These are phyloP conservation scores for Agarophyton chilense DNA, from an alignment of 23 red algal species.

Conservation along the genomic window DNA sequence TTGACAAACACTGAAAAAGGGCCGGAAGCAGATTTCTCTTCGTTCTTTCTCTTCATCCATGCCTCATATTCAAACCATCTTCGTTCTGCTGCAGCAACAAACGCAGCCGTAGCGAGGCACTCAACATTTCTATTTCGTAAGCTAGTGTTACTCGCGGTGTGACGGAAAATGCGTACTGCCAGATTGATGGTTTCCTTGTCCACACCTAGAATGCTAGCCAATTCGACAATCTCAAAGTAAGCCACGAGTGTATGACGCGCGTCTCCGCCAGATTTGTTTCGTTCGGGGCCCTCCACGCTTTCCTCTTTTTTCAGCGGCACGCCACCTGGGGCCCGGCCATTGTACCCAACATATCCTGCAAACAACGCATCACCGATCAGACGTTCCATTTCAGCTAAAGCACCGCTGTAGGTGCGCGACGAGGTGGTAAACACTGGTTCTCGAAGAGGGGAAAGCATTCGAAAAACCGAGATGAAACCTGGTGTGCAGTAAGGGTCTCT, in stretches of 20 bases:
- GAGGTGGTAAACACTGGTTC: constrained; percentile 73
- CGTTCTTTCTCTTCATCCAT: constrained; percentile 37
- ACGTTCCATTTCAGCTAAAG: constrained; percentile 80
- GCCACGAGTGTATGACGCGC: constrained; percentile 68
- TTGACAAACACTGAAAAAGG: background rate
- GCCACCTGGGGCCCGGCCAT: constrained; percentile 68
- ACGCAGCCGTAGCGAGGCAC: constrained; percentile 61
- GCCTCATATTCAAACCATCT: constrained; percentile 47
- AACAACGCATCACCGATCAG: constrained; percentile 74
- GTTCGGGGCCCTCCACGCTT: constrained; percentile 18
- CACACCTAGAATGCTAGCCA: constrained; percentile 60
- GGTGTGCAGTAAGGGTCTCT: constrained; percentile 72
- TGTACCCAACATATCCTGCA: constrained; percentile 76
- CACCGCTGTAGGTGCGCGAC: constrained; percentile 65
- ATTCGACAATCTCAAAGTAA: constrained; percentile 78
- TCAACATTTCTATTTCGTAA: constrained; percentile 74
- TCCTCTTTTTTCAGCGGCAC: constrained; percentile 16
- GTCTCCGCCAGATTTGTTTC: constrained; percentile 65
- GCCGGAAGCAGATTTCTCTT: background rate
- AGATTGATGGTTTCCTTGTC: constrained; percentile 75
- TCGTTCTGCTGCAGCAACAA: constrained; percentile 63
- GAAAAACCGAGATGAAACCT: constrained; percentile 79
- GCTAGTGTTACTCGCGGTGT: constrained; percentile 57
- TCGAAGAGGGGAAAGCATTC: constrained; percentile 77
- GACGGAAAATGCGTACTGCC: constrained; percentile 67